These are phyloP conservation scores for Histomonas meleagridis DNA, from an alignment of 208 protist genomes.

Conservation along the genomic window DNA sequence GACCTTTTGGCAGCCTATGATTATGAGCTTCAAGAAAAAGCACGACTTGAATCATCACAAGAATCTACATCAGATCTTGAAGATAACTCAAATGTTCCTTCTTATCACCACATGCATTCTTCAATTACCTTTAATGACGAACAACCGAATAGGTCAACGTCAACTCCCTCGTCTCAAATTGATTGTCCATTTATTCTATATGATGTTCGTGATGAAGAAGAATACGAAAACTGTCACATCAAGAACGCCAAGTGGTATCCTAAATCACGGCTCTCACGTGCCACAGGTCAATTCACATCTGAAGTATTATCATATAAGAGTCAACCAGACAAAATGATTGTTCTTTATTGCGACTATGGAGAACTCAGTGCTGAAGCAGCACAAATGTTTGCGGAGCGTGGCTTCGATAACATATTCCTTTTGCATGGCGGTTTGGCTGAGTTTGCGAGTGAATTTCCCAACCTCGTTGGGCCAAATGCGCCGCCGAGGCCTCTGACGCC, in stretches of 20 bases:
- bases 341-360: slow-evolving; percentile 24
- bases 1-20: background rate
- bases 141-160: background rate
- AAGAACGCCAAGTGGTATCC: background rate
- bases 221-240: slow-evolving; percentile 28
- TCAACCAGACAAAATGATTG: slow-evolving; percentile 30
- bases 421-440: background rate
- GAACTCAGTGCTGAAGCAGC: background rate
- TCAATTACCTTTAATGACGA: background rate
- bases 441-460: slow-evolving; percentile 14
- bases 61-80: background rate
- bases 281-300: background rate
- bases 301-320: background rate
- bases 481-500: background rate
- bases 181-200: slow-evolving; percentile 30
- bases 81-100: background rate
- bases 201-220: slow-evolving; percentile 28
- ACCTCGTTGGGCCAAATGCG: background rate
- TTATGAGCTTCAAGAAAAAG: slow-evolving; percentile 11
- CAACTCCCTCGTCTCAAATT: background rate
- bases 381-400: slow-evolving; percentile 5
- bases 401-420: slow-evolving; percentile 24
- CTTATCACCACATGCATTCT: slow-evolving; percentile 33
- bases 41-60: background rate
- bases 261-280: background rate